These are phyloP conservation scores for Daldinia grandis DNA, from an alignment of 495 filamentous ascomycete genomes.

Conservation along the genomic window DNA sequence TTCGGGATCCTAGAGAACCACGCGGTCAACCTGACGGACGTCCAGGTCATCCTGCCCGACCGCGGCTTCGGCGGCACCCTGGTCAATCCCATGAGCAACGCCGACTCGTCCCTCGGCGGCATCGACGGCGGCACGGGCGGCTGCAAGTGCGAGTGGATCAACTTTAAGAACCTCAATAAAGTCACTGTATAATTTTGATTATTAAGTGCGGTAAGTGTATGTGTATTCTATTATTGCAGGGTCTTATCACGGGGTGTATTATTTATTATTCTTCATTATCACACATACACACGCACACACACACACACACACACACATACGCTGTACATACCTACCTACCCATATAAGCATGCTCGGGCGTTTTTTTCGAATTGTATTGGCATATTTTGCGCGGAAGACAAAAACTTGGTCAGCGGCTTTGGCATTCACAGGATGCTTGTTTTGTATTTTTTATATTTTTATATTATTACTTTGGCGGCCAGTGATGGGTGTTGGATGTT, in stretches of 20 bases:
- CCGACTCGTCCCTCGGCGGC: slow-evolving; percentile 59
- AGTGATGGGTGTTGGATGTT: not conserved
- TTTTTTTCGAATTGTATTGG: not conserved
- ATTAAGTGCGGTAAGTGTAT: not conserved
- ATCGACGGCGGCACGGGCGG: slow-evolving; percentile 78
- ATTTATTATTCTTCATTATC: not conserved
- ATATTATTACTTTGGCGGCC: not conserved
- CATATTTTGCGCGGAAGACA: not conserved
- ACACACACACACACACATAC: not conserved
- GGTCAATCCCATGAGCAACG: slow-evolving; percentile 51
- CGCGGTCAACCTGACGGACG: slow-evolving; percentile 60
- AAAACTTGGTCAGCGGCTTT: not conserved
- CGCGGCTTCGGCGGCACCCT: slow-evolving; percentile 66
- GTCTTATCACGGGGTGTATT: not conserved
- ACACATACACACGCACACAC: not conserved
- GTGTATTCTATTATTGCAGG: not conserved
- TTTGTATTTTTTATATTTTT: not conserved
- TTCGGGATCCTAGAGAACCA: slow-evolving; percentile 66
- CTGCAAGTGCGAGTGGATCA: slow-evolving; percentile 77
- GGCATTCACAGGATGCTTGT: not conserved
- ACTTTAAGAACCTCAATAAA: slow-evolving; percentile 58
- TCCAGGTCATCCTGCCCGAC: slow-evolving; percentile 65
- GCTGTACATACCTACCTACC: not conserved
- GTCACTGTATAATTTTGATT: not conserved
- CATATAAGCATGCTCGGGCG: not conserved